These are phyloP conservation scores for Bruguiera hainesii DNA, from an alignment of 441 rosid species.

Conservation along the genomic window DNA sequence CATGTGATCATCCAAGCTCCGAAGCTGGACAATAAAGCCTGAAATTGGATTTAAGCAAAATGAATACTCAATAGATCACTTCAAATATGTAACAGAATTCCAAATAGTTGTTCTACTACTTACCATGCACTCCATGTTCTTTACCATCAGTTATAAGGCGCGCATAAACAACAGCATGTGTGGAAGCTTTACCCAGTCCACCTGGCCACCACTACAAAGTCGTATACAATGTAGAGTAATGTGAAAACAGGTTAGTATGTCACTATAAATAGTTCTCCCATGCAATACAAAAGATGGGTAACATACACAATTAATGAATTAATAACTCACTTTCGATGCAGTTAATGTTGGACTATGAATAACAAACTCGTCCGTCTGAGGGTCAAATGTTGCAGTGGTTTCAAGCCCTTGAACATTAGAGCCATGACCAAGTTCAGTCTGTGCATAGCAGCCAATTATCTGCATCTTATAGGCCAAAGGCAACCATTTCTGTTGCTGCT, in stretches of 20 bases:
- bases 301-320: neutral
- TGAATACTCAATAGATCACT: constrained; percentile 12
- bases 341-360: constrained; percentile 86
- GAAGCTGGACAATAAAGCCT: constrained; percentile 94
- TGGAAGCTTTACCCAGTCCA: constrained; percentile 82
- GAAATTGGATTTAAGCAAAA: constrained; percentile 27
- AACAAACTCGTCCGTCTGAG: constrained; percentile 74
- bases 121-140: constrained; percentile 89
- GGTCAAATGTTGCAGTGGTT: constrained; percentile 94
- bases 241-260: no score
- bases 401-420: constrained; percentile 98
- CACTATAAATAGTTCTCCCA: no score
- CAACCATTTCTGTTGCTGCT: constrained; percentile 92
- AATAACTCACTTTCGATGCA: constrained; percentile 71
- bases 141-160: constrained; percentile 70
- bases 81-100: neutral
- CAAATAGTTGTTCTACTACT: constrained; percentile 9
- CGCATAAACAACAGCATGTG: constrained; percentile 90
- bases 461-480: constrained; percentile 92
- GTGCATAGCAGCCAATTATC: constrained; percentile 98
- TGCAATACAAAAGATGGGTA: no score
- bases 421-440: constrained; percentile 98
- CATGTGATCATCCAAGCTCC: constrained; percentile 85
- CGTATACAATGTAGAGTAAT: constrained; percentile 1
- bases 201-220: constrained; percentile 97